phyloP scores from a whole-genome alignment of 2,329 filamentous ascomycete genomes.

The Madurella fahalii region DNA sequence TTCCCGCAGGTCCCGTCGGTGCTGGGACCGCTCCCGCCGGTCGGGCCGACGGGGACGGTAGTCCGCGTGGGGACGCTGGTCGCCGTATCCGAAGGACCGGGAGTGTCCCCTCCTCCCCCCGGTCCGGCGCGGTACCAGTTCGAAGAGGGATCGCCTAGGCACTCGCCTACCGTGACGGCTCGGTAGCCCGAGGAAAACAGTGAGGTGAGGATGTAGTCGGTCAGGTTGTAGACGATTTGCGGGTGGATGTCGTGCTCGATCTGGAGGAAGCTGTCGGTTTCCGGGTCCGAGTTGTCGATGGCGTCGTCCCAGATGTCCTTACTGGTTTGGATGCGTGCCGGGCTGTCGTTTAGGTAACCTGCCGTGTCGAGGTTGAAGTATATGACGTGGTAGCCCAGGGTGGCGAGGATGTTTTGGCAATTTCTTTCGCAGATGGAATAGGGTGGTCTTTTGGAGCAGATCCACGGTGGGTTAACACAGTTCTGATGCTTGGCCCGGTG shows the following conservation, averaged over 20 bases:
- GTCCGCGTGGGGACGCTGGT: slow-evolving; percentile 9
- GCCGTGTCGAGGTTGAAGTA: slow-evolving; percentile 37
- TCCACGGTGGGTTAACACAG: background rate
- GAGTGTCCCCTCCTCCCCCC: slow-evolving; percentile 5
- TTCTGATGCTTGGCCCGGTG: background rate
- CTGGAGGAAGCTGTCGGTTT: slow-evolving; percentile 38
- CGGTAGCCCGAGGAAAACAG: slow-evolving; percentile 40
- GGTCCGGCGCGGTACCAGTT: slow-evolving; percentile 49
- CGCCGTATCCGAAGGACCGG: background rate
- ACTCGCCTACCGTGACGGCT: slow-evolving; percentile 53
- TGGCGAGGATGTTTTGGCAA: slow-evolving; percentile 30
- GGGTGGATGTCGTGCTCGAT: slow-evolving; percentile 51
- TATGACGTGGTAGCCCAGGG: slow-evolving; percentile 35
- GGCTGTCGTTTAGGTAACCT: slow-evolving; percentile 32
- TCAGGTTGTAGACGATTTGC: slow-evolving; percentile 44
- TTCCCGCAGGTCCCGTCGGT: slow-evolving; percentile 26
- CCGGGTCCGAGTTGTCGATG: slow-evolving; percentile 24
- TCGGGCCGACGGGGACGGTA: slow-evolving; percentile 13
- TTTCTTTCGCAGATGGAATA: slow-evolving; percentile 37
- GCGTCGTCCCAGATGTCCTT: slow-evolving; percentile 33
- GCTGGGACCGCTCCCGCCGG: slow-evolving; percentile 12
- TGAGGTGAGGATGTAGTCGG: slow-evolving; percentile 40
- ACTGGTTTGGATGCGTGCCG: slow-evolving; percentile 32
- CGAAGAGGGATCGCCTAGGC: slow-evolving; percentile 46
- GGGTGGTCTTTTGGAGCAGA: slow-evolving; percentile 33